Conservation (phyloP, 2,329 filamentous ascomycete genomes). For the Neospermospora avenae region DNA sequence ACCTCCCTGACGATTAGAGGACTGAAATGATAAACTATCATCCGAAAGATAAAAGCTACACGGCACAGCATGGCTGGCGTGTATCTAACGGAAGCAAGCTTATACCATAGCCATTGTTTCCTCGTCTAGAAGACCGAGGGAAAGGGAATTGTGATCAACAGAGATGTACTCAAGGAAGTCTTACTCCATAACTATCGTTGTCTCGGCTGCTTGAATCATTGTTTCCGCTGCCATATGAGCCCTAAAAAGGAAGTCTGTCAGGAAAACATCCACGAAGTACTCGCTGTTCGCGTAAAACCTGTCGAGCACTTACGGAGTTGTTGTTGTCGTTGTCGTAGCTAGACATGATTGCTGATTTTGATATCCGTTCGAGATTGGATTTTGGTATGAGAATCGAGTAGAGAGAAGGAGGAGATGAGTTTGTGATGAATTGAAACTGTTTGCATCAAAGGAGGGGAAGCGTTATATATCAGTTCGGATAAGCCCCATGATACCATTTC, state of each 20-base stretch:
- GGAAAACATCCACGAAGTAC: slow-evolving; percentile 16
- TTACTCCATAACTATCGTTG: slow-evolving; percentile 9
- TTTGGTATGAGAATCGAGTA: slow-evolving; percentile 6
- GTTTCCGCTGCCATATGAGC: slow-evolving; percentile 16
- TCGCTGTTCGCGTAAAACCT: slow-evolving; percentile 2
- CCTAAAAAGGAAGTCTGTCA: slow-evolving; percentile 23
- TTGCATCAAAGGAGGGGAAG: neutral
- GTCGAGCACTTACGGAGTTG: slow-evolving; percentile 28
- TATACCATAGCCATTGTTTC: slow-evolving; percentile 25
- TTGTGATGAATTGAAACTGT: neutral
- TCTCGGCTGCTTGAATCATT: slow-evolving; percentile 4
- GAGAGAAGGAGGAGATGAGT: neutral
- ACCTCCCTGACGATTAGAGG: slow-evolving; percentile 18
- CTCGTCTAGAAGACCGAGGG: neutral
- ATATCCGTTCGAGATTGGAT: slow-evolving; percentile 5
- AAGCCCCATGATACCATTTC: slow-evolving; percentile 5
- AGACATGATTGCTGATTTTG: slow-evolving; percentile 30
- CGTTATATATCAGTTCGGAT: slow-evolving; percentile 9
- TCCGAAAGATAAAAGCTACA: neutral
- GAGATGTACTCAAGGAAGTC: neutral
- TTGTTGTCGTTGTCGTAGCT: slow-evolving; percentile 33
- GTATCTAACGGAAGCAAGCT: slow-evolving; percentile 7
- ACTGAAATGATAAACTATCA: slow-evolving; percentile 16
- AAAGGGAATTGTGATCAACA: neutral
- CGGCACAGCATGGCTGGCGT: slow-evolving; percentile 1